These are phyloP conservation scores for Cryptococcus amylolentus DNA, from an alignment of 1,284 basidiomycete species.

Conservation along the genomic window DNA sequence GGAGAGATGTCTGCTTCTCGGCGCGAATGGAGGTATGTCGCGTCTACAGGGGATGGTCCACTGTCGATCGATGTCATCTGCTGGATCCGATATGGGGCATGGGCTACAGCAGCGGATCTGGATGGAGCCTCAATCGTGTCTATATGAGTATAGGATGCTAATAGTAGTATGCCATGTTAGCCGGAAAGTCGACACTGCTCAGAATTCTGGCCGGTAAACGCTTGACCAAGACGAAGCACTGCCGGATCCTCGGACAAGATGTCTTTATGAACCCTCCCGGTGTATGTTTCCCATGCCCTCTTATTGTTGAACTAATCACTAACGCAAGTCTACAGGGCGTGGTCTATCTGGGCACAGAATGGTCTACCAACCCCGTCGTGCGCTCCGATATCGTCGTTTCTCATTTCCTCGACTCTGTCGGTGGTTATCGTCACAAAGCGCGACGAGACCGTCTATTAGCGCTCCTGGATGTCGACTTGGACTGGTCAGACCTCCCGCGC, in stretches of 20 bases:
- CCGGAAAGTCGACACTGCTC: constrained; percentile 92
- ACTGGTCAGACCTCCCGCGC: constrained; percentile 54
- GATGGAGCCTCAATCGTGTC: neutral
- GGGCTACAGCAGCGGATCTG: neutral
- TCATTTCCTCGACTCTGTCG: constrained; percentile 88
- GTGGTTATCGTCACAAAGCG: constrained; percentile 89
- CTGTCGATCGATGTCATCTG: neutral
- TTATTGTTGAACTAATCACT: neutral
- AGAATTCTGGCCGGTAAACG: constrained; percentile 92
- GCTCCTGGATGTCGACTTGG: constrained; percentile 89
- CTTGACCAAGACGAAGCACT: constrained; percentile 64
- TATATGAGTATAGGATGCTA: neutral
- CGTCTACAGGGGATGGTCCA: neutral
- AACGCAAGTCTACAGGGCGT: constrained; percentile 55
- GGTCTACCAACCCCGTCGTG: constrained; percentile 95
- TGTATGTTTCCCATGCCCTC: constrained; percentile 28
- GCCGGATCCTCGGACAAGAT: constrained; percentile 72
- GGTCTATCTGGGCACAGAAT: constrained; percentile 88
- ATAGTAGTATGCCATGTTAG: constrained; percentile 45
- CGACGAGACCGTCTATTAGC: constrained; percentile 80
- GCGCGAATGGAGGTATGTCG: constrained; percentile 79
- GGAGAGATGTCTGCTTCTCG: constrained; percentile 75
- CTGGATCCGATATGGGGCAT: neutral
- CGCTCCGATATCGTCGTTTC: constrained; percentile 84
- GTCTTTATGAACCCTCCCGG: constrained; percentile 65